Evolutionary conservation across 176 grass and related monocot genomes (phyloP).

Genomic region (Avena sativa): DNA sequence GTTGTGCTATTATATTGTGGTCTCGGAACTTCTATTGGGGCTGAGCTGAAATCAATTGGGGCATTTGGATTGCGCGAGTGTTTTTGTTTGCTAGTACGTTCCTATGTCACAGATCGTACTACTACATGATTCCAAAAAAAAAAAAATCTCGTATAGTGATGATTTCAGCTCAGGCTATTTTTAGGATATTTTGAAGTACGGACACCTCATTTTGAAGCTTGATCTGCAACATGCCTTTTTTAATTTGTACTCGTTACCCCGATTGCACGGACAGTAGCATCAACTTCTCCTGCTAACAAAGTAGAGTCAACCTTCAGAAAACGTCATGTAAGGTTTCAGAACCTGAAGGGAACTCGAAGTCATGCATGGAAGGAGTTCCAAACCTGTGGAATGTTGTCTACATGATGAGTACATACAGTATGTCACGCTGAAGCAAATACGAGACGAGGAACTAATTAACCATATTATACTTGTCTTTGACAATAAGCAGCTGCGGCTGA

Average conservation of each 20-base stretch:
- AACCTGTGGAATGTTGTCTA: slow-evolving; percentile 17
- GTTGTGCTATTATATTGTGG: too few species aligned
- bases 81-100: not conserved
- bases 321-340: not conserved
- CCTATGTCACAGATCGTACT: not conserved
- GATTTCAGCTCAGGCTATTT: not conserved
- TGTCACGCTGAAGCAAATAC: slow-evolving; percentile 17
- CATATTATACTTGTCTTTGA: too few species aligned
- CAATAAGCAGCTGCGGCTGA: not conserved
- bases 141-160: not conserved
- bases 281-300: not conserved
- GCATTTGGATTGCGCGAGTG: not conserved
- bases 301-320: not conserved
- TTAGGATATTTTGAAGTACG: not conserved
- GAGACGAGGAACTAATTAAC: not conserved
- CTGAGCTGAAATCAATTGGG: not conserved
- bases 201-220: not conserved
- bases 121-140: not conserved
- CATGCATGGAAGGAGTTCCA: not conserved
- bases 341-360: not conserved
- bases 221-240: slow-evolving; percentile 10
- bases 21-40: too few species aligned
- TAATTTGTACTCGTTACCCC: not conserved
- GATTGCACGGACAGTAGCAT: not conserved
- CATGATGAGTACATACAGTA: not conserved